Conservation (phyloP, 2,329 filamentous ascomycete genomes). For the Parascedosporium putredinis region DNA sequence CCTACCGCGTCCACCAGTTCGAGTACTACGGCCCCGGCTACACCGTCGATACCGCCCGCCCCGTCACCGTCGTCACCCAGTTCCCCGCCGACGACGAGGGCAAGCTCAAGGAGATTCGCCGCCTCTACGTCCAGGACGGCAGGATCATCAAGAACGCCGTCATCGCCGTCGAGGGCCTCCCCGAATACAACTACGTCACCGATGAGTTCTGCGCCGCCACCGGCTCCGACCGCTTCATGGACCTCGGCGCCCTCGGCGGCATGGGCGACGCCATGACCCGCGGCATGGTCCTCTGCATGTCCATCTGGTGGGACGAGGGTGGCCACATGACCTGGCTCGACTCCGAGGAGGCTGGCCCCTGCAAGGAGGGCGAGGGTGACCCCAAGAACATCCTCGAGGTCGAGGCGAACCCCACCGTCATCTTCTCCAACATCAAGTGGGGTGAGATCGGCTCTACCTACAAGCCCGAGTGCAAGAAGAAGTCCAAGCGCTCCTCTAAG, state of each 20-base stretch:
- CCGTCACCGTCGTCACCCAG: conserved; percentile 38
- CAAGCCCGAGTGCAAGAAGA: conserved; percentile 10
- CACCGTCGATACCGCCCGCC: conserved; percentile 24
- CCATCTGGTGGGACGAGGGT: conserved; percentile 43
- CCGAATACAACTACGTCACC: conserved; percentile 25
- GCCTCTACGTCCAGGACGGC: conserved; percentile 39
- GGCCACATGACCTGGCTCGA: conserved; percentile 46
- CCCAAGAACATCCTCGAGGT: conserved; percentile 35
- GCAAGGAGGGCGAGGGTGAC: conserved; percentile 40
- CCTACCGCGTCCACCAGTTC: conserved; percentile 21
- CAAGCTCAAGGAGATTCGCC: conserved; percentile 31
- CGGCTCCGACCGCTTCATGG: conserved; percentile 19
- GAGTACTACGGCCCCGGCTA: conserved; percentile 23
- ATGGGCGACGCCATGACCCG: conserved; percentile 35
- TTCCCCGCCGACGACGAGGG: conserved; percentile 29
- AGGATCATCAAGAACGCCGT: conserved; percentile 34
- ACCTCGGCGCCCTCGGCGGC: conserved; percentile 29
- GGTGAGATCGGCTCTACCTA: conserved; percentile 50
- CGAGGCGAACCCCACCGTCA: conserved; percentile 37
- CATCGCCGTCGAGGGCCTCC: conserved; percentile 16
- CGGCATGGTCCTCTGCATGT: conserved; percentile 41
- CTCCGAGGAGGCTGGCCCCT: conserved; percentile 35
- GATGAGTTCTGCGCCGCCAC: conserved; percentile 25
- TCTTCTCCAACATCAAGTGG: conserved; percentile 47
- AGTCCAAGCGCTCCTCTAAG: conserved; percentile 7